Conservation (phyloP, 345 rosid species). For the Crucihimalaya himalaica region DNA sequence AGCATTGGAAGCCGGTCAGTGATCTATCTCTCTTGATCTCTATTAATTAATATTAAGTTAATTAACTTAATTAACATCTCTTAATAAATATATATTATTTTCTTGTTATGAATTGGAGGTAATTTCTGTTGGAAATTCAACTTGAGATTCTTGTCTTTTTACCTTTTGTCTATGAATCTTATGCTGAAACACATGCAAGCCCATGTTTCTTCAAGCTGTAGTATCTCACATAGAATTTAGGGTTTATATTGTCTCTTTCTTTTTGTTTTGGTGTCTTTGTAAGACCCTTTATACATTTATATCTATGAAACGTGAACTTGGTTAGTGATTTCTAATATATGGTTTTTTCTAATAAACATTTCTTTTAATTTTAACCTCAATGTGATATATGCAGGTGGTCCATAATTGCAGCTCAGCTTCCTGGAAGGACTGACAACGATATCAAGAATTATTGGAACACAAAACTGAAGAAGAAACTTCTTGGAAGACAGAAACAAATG, state of each 20-base stretch:
- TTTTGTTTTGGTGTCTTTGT: slow-evolving; percentile 28
- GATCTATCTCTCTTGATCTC: slow-evolving; percentile 6
- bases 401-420: slow-evolving; percentile 96
- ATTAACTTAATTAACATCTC: background rate
- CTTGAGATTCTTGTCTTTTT: slow-evolving; percentile 45
- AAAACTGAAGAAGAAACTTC: slow-evolving; percentile 88
- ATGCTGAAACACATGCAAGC: slow-evolving; percentile 36
- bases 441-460: slow-evolving; percentile 99
- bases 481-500: slow-evolving; percentile 76
- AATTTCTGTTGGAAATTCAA: background rate
- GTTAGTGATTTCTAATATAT: background rate
- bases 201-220: slow-evolving; percentile 13
- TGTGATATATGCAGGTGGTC: slow-evolving; percentile 71
- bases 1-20: slow-evolving; percentile 96
- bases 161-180: slow-evolving; percentile 49
- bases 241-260: slow-evolving; percentile 42
- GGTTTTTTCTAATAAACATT: background rate
- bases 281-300: slow-evolving; percentile 14
- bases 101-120: background rate
- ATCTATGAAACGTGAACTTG: background rate
- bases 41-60: background rate
- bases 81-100: background rate
- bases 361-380: slow-evolving; percentile 5
- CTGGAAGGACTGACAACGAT: slow-evolving; percentile 99
- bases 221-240: slow-evolving; percentile 31